Base-by-base conservation (phyloP, 345 rosid genomes). In the Rhodomyrtus tomentosa region DNA sequence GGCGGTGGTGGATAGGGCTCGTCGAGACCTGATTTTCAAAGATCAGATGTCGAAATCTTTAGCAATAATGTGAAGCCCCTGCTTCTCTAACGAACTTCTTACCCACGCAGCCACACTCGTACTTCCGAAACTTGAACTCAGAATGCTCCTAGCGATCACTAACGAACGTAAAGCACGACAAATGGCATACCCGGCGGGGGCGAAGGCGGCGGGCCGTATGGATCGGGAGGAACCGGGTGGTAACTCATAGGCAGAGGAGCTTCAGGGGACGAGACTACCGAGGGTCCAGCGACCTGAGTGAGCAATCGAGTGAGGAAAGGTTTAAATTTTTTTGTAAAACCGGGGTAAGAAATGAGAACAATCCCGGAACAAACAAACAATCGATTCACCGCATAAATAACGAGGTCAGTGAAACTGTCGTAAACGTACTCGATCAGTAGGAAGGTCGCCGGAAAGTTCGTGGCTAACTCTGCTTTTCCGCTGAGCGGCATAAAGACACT, bases 241-340 rank as follows among this genome's bases (percentile, higher is more conserved):
- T 88, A 88, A 85, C 87, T 88, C 90, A 88, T 88, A 40, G 86
- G 84, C 58, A 1, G 6, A 25, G 53, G 32, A 27, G 53, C 50
- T 42, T 16, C 82, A 12, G 82, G 32, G 32, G 52, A 50, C 82
- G 21, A 80, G 50, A 29, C 82, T 12, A 24, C 20, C 53, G 82
- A 50, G 32, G 36, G 5, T 24, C 10, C 6, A 27, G 82, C 12
- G 36, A 80, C 53, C 53, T n/a, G 53, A 80, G 18, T 6, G 53
- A 50, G 82, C 52, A 45, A 24, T 80, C 52, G 7, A 80, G 22
- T 25, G 82, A 18, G 18, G 4, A 80, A 36, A 50, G 36, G 21
- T 13, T 42, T 24, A 1, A 24, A 24, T 29, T 49, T 29, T 51
- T 8, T 18, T 6, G 7, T n/a, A n/a, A n/a, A 49, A 51, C 32